A percentile compares a stretch with the other conserved stretches of the same genome.
These are phyloP conservation scores for Tephrocybe sp. DNA, from an alignment of 768 basidiomycete species.

Conservation along the genomic window DNA sequence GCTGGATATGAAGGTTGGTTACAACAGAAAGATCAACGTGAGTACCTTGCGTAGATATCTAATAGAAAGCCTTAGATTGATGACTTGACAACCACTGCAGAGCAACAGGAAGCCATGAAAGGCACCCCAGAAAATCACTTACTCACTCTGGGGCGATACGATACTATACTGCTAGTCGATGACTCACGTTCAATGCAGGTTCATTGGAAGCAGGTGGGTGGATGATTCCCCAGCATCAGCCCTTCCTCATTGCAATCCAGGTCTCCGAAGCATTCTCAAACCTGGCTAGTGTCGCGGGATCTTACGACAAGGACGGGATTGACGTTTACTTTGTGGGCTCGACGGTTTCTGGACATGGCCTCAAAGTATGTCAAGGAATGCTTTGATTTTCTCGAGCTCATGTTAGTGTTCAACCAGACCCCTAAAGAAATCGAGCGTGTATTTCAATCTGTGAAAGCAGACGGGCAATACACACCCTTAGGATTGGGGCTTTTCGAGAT, in stretches of 20 bases:
- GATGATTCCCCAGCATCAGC: neutral
- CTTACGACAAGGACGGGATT: conserved; percentile 57
- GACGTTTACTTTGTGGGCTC: conserved; percentile 62
- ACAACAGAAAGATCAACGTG: no score
- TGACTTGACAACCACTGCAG: neutral
- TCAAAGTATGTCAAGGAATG: conserved; percentile 31
- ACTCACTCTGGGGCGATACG: conserved; percentile 40
- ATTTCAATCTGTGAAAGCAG: conserved; percentile 35
- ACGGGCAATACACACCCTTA: conserved; percentile 47
- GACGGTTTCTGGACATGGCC: conserved; percentile 23
- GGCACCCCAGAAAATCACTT: conserved; percentile 26
- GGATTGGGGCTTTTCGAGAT: conserved; percentile 31
- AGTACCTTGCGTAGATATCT: no score
- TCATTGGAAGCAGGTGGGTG: conserved; percentile 49
- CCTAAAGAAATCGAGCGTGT: conserved; percentile 32
- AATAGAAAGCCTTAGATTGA: no score
- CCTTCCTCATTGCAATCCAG: conserved; percentile 19
- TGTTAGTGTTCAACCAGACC: conserved; percentile 29
- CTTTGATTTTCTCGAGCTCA: neutral
- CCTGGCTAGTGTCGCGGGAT: conserved; percentile 44
- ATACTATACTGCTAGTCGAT: conserved; percentile 59
- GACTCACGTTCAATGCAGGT: conserved; percentile 59
- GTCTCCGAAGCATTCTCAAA: conserved; percentile 43
- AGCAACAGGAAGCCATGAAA: conserved; percentile 15
- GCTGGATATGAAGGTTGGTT: no score